A percentile compares a stretch with the other conserved stretches of the same genome.
These are phyloP conservation scores for Xylaria flabelliformis DNA, from an alignment of 495 filamentous ascomycete genomes.

Conservation along the genomic window DNA sequence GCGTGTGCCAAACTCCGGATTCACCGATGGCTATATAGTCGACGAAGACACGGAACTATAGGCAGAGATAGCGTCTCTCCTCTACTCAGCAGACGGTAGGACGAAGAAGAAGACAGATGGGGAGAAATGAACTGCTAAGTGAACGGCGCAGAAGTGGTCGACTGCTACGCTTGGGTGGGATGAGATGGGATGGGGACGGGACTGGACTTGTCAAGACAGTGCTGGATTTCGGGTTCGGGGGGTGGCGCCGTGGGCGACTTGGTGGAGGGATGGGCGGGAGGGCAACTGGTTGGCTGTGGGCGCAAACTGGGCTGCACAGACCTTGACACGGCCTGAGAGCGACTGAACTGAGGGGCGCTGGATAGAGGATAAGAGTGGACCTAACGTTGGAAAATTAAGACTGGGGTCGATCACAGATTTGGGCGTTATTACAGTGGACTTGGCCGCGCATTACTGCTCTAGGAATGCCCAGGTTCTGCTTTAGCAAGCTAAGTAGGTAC, in stretches of 20 bases:
- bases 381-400: slow-evolving; percentile 19
- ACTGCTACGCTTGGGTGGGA: slow-evolving; percentile 15
- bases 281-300: slow-evolving; percentile 20
- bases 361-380: slow-evolving; percentile 15
- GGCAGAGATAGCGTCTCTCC: slow-evolving; percentile 16
- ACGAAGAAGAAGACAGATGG: slow-evolving; percentile 14
- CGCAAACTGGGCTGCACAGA: slow-evolving; percentile 18
- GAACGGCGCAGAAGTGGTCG: slow-evolving; percentile 8
- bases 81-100: slow-evolving; percentile 15
- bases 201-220: slow-evolving; percentile 12
- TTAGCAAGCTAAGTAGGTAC: neutral
- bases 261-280: slow-evolving; percentile 24
- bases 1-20: slow-evolving; percentile 7
- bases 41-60: neutral
- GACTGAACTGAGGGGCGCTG: slow-evolving; percentile 7
- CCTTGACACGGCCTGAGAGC: slow-evolving; percentile 14
- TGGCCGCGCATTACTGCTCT: no score
- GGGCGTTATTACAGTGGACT: slow-evolving; percentile 4
- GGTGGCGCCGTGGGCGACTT: slow-evolving; percentile 8
- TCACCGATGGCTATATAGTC: slow-evolving; percentile 12
- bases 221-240: slow-evolving; percentile 17
- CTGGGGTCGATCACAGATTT: slow-evolving; percentile 20
- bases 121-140: slow-evolving; percentile 16
- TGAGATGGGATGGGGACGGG: slow-evolving; percentile 22
- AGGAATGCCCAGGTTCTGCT: neutral